Percentiles rank a stretch among this genome's conserved stretches.
These are phyloP conservation scores for Baorangia bicolor DNA, from an alignment of 768 basidiomycete species.

Conservation along the genomic window DNA sequence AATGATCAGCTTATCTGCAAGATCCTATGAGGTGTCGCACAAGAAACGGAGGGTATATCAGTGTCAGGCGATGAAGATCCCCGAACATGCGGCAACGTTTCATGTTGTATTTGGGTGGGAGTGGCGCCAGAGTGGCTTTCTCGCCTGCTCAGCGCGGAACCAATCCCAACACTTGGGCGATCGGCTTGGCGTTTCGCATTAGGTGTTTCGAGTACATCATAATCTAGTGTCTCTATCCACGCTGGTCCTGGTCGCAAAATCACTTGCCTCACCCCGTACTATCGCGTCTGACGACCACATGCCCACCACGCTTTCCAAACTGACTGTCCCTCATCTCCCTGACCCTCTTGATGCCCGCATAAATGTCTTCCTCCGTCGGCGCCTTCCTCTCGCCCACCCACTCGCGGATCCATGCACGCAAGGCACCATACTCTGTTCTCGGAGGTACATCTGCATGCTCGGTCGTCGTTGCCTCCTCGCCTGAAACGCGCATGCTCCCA, in stretches of 20 bases:
- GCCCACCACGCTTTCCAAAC: conserved; percentile 17
- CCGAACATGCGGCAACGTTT: neutral
- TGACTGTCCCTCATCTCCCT: conserved; percentile 29
- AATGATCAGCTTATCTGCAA: neutral
- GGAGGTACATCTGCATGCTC: neutral
- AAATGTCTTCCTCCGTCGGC: conserved; percentile 43
- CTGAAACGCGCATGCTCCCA: neutral
- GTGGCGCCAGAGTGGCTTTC: neutral
- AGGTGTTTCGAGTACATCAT: neutral
- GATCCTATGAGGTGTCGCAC: neutral
- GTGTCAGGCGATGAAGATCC: neutral
- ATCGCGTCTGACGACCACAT: neutral
- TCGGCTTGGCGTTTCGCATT: neutral
- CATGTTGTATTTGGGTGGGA: neutral
- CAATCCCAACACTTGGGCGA: neutral
- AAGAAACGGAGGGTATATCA: neutral
- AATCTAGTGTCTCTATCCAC: neutral
- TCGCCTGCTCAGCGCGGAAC: neutral
- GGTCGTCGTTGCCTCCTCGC: neutral
- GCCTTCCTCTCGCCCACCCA: conserved; percentile 54
- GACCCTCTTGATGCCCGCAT: conserved; percentile 25
- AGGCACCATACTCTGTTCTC: conserved; percentile 22
- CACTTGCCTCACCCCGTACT: neutral
- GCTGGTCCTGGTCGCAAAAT: neutral
- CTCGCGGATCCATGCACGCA: conserved; percentile 48